phyloP scores from a whole-genome alignment of 2,329 filamentous ascomycete genomes.

The Epichloe sylvatica region DNA sequence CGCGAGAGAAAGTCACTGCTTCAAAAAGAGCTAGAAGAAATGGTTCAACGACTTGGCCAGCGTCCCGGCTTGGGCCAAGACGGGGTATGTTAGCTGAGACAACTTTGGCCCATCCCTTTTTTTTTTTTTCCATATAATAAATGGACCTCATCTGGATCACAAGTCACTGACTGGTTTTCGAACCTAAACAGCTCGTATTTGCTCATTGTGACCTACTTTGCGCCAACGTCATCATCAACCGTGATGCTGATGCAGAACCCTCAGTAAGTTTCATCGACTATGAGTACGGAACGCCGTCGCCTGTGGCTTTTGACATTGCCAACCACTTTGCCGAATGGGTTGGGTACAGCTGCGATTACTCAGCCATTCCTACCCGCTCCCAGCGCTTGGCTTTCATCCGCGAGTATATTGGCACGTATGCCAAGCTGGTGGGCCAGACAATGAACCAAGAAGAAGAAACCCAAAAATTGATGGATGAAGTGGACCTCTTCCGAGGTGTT shows the following conservation, averaged over 20 bases:
- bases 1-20: slow-evolving; percentile 51
- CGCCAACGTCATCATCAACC: slow-evolving; percentile 82
- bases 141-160: background rate
- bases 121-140: background rate
- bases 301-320: slow-evolving; percentile 87
- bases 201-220: slow-evolving; percentile 92
- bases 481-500: slow-evolving; percentile 76
- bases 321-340: slow-evolving; percentile 99
- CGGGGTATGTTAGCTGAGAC: slow-evolving; percentile 40
- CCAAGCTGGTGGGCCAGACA: slow-evolving; percentile 30
- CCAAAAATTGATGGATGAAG: slow-evolving; percentile 58
- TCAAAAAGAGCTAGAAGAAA: slow-evolving; percentile 58
- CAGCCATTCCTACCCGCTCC: slow-evolving; percentile 60
- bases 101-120: background rate
- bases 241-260: slow-evolving; percentile 20
- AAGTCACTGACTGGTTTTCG: slow-evolving; percentile 5
- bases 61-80: slow-evolving; percentile 63
- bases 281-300: slow-evolving; percentile 90
- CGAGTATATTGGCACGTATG: slow-evolving; percentile 71
- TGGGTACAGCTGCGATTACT: slow-evolving; percentile 89
- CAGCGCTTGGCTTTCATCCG: slow-evolving; percentile 69
- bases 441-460: slow-evolving; percentile 48
- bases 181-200: slow-evolving; percentile 56
- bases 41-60: slow-evolving; percentile 59
- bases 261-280: slow-evolving; percentile 81